These are phyloP conservation scores for Botryotinia globosa DNA, from an alignment of 2,329 filamentous ascomycete genomes.

Conservation along the genomic window DNA sequence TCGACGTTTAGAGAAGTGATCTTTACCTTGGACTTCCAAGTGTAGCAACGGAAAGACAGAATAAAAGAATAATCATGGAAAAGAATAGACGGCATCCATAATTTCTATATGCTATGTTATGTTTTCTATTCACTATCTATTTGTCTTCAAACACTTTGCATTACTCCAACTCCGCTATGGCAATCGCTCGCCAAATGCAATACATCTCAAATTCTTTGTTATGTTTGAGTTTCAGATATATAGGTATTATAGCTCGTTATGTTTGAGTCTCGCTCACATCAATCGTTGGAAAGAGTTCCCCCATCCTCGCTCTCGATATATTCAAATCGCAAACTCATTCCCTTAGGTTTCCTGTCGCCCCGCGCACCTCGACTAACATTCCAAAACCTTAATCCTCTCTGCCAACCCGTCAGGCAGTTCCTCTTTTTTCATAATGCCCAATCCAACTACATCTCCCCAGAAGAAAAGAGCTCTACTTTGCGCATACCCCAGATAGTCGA, in stretches of 20 bases:
- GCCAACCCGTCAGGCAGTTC: conserved; percentile 71
- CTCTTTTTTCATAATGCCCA: conserved; percentile 72
- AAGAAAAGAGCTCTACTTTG: conserved; percentile 91
- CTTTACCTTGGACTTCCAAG: background rate
- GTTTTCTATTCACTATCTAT: background rate
- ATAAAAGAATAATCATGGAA: background rate
- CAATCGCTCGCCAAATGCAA: background rate
- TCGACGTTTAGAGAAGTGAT: background rate
- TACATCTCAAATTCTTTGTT: background rate
- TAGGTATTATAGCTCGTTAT: background rate
- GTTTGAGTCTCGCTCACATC: background rate
- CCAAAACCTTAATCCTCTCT: conserved; percentile 64
- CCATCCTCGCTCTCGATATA: background rate
- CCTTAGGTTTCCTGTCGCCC: no score
- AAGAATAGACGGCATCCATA: background rate
- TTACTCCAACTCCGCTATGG: background rate
- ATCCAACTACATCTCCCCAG: conserved; percentile 80
- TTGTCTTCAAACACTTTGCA: background rate
- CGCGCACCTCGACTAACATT: conserved; percentile 47
- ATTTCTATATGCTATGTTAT: background rate
- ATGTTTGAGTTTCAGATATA: background rate
- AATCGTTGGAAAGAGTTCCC: background rate
- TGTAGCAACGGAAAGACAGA: background rate
- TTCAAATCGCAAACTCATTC: background rate
- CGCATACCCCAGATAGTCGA: conserved; percentile 90